Conservation (phyloP, 768 basidiomycete species). For the Tulasnella sp. region DNA sequence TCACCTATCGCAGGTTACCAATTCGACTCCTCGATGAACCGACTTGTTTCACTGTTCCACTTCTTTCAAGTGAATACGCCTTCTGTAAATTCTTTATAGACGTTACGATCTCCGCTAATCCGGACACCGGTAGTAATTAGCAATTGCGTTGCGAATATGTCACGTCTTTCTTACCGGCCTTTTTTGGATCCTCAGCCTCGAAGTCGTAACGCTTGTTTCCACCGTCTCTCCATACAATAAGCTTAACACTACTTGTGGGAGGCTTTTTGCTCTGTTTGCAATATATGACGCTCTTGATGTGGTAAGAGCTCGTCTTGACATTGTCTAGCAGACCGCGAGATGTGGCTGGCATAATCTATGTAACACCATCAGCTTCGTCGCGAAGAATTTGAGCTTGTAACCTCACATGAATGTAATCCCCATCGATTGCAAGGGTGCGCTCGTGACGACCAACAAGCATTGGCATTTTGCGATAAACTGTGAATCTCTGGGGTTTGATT, state of each 20-base stretch:
- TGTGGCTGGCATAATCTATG: constrained; percentile 76
- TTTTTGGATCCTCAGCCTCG: constrained; percentile 77
- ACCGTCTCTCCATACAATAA: constrained; percentile 62
- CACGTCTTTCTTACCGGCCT: constrained; percentile 48
- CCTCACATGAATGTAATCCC: constrained; percentile 75
- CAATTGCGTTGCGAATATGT: background rate
- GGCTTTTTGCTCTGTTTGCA: constrained; percentile 69
- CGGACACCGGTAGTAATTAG: background rate
- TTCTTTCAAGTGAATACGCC: constrained; percentile 10
- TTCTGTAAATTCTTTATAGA: constrained; percentile 43
- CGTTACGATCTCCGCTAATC: constrained; percentile 69
- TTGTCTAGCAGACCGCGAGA: constrained; percentile 77
- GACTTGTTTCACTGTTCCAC: constrained; percentile 4
- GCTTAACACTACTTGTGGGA: constrained; percentile 70
- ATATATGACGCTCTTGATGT: constrained; percentile 72
- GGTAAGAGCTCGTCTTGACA: constrained; percentile 84
- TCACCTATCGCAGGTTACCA: too few species aligned
- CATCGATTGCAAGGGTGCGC: constrained; percentile 85
- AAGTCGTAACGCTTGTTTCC: constrained; percentile 91
- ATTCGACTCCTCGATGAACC: background rate
- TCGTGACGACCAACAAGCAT: constrained; percentile 87
- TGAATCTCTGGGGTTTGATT: constrained; percentile 52
- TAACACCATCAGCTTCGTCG: constrained; percentile 4
- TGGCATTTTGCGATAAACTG: constrained; percentile 85
- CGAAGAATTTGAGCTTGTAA: background rate